A percentile compares a stretch with the other conserved stretches of the same genome.
phyloP scores from a whole-genome alignment of 2,329 filamentous ascomycete species.

The Neocatenulostroma microsporum region DNA sequence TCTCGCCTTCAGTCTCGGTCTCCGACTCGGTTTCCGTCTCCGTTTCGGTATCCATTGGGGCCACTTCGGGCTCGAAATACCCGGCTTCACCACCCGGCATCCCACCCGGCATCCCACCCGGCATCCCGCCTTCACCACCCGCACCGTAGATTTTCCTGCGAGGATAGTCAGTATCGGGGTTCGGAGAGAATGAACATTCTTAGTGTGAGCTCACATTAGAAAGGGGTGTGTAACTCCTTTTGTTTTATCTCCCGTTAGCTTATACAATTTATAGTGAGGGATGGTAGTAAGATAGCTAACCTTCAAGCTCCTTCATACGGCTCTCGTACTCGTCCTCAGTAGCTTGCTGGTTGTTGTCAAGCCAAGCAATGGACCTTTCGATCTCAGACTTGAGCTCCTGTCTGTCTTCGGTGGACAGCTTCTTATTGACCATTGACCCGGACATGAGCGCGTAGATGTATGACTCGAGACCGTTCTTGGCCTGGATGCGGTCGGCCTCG shows the following conservation, averaged over 20 bases:
- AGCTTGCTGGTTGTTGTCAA: slow-evolving; percentile 94
- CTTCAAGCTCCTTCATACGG: slow-evolving; percentile 88
- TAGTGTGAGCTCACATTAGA: slow-evolving; percentile 90
- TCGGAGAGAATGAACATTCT: no score
- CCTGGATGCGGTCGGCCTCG: slow-evolving; percentile 79
- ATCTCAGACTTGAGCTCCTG: slow-evolving; percentile 74
- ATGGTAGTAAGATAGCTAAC: slow-evolving; percentile 26
- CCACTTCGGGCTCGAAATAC: no score
- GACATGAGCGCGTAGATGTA: slow-evolving; percentile 88
- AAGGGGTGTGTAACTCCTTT: slow-evolving; percentile 8
- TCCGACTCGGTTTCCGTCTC: no score
- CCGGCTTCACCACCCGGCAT: slow-evolving; percentile 32
- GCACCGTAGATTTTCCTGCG: slow-evolving; percentile 91
- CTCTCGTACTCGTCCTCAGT: slow-evolving; percentile 85
- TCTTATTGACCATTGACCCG: slow-evolving; percentile 60
- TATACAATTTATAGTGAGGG: not conserved
- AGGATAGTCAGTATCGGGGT: no score
- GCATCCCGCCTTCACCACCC: slow-evolving; percentile 42
- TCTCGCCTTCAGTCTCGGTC: no score
- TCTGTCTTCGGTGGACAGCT: slow-evolving; percentile 45
- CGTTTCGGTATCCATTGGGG: no score
- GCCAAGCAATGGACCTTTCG: slow-evolving; percentile 83
- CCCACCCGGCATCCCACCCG: slow-evolving; percentile 33
- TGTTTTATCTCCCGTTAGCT: not conserved
- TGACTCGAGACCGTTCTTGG: slow-evolving; percentile 99